A percentile compares a stretch with the other conserved stretches of the same genome.
phyloP scores from a whole-genome alignment of 2,329 filamentous ascomycete genomes.

The Ramichloridium luteum region DNA sequence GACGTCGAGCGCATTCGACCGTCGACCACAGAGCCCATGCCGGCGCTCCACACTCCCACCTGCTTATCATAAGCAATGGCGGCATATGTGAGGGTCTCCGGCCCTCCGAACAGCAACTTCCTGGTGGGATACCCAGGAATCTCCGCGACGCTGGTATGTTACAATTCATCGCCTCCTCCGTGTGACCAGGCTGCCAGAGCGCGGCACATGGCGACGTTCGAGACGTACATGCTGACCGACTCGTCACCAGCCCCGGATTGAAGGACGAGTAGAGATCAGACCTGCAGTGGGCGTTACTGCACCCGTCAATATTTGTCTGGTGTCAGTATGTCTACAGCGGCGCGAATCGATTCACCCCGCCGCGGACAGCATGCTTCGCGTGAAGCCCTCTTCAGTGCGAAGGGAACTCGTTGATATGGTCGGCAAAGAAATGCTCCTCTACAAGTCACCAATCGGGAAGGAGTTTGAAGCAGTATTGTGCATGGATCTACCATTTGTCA shows the following conservation, averaged over 20 bases:
- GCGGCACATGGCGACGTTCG: not conserved
- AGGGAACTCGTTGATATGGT: constrained; percentile 88
- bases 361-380: constrained; percentile 86
- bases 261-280: constrained; percentile 93
- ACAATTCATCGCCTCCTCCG: too few relatives aligned
- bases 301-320: constrained; percentile 80
- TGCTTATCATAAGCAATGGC: constrained; percentile 33
- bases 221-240: constrained; percentile 1
- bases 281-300: constrained; percentile 75
- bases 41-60: too few relatives aligned
- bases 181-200: too few relatives aligned
- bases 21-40: too few relatives aligned
- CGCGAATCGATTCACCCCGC: constrained; percentile 94
- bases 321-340: constrained; percentile 85
- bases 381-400: constrained; percentile 68
- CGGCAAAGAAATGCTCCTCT: constrained; percentile 88
- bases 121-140: constrained; percentile 96
- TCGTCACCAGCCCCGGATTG: constrained; percentile 69
- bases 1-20: too few relatives aligned
- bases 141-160: constrained; percentile 83
- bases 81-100: constrained; percentile 89
- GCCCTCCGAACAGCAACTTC: constrained; percentile 93
- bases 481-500: constrained; percentile 94
- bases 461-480: constrained; percentile 80
- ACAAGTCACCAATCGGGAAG: constrained; percentile 69